Evolutionary conservation across 306 rosid species (phyloP), one percentile per base, ranked within the genome.

Genomic region (Quercus rubra): DNA sequence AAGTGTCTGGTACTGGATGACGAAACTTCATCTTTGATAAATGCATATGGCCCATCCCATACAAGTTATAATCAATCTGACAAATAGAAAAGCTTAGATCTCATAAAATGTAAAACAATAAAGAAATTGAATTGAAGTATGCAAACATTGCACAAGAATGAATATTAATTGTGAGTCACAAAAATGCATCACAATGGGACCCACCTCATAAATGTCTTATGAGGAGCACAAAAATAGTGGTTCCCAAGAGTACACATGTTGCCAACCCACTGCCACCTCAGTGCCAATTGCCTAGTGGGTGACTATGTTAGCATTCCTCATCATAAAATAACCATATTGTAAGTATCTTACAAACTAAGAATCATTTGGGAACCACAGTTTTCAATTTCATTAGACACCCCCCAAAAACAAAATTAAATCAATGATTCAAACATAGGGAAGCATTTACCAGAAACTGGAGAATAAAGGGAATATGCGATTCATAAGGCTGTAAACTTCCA

Each of bases 11-110:
- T 31, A 91, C 69, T 64, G 97, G 97, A 79, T 84, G 87, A 76
- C 99, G 93, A 57, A 94, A 94, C 84, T 88, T 91, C 89, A 94
- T 80, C 83, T 92, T 94, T 54, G 90, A 89, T 71, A 90, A 78
- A 83, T 94, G 97, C 78, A 94, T 46, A 38, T 38, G 43, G 43
- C 43, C 43, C 43, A 38, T 38, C 43, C 43, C 10, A 10, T 73
- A 80, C 79, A 78, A 77, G 82, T 88, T 86, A 81, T 86, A 81
- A 72, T 88, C 91, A 68, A 86, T 77, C 91, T 88, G 74, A 63
- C 79, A 85, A 35, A 67, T 43, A 31, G 63, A 55, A 69, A 74
- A 66, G 70, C 57, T 70, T 55, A 67, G 14, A 52, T 49, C 74
- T 70, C 69, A 4, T 74, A 66, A 49, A 55, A 79, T 56, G 18